Conservation (phyloP, 2,329 filamentous ascomycete species). For the Microsporum canis region DNA sequence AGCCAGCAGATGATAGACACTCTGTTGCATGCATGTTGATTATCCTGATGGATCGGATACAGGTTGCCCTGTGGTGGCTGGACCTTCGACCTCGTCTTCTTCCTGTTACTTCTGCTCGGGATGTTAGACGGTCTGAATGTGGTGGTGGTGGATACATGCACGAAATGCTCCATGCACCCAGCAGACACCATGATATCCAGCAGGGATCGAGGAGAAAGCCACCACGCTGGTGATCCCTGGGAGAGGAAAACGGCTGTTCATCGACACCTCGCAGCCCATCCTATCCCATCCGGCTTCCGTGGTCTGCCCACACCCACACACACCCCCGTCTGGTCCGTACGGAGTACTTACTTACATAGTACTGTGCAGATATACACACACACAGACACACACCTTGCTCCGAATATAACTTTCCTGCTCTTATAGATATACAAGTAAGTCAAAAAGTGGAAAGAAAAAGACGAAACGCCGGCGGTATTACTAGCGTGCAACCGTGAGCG, state of each 20-base stretch:
- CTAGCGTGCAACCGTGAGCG: conserved; percentile 1
- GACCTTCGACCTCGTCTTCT: neutral
- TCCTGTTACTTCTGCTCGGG: neutral
- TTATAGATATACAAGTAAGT: neutral
- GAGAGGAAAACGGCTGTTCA: neutral
- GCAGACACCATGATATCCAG: neutral
- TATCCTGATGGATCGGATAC: neutral
- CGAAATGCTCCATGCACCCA: conserved; percentile 1
- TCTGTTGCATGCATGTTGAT: neutral
- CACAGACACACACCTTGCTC: too few species aligned
- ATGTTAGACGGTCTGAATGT: neutral
- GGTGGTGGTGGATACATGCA: neutral
- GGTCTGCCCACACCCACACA: neutral
- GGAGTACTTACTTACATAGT: too few species aligned
- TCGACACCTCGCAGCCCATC: neutral
- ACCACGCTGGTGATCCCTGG: neutral
- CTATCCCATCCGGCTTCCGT: neutral
- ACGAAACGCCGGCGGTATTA: conserved; percentile 2
- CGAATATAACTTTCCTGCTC: neutral
- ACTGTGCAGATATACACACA: too few species aligned
- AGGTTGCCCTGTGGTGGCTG: too few species aligned
- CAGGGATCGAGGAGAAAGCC: neutral
- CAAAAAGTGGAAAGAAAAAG: neutral
- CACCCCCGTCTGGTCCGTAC: too few species aligned
- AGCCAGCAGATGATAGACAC: neutral